These are phyloP conservation scores for Lindgomyces ingoldianus DNA, from an alignment of 495 filamentous ascomycete genomes.

Conservation along the genomic window DNA sequence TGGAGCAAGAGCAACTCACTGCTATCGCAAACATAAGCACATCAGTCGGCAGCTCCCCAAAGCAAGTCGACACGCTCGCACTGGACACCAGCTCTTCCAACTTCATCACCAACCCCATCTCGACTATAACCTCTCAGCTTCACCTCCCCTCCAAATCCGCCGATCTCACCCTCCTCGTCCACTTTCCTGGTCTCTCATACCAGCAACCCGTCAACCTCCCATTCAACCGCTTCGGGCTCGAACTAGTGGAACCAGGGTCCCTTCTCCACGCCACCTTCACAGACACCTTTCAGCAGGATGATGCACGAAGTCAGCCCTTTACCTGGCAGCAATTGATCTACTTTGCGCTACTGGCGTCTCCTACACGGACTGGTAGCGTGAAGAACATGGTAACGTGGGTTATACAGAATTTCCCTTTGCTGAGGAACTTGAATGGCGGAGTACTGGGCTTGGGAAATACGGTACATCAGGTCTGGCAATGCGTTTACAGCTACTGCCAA, in stretches of 20 bases:
- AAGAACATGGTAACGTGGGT: not conserved
- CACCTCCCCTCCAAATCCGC: not conserved
- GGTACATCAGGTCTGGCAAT: not conserved
- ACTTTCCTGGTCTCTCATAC: not conserved
- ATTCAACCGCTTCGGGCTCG: not conserved
- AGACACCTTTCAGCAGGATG: not conserved
- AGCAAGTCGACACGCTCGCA: not conserved
- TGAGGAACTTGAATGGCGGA: not conserved
- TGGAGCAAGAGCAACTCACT: not conserved
- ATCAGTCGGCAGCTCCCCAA: not conserved
- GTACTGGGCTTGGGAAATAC: not conserved
- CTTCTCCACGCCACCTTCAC: not conserved
- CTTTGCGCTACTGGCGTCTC: not conserved
- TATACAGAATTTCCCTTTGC: not conserved
- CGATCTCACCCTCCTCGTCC: not conserved
- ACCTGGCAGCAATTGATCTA: not conserved
- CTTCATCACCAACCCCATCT: not conserved
- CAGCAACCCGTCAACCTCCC: not conserved
- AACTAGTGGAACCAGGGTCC: not conserved
- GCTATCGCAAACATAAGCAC: not conserved
- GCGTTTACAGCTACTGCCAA: not conserved
- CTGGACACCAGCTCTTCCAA: no score
- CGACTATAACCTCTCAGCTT: not conserved
- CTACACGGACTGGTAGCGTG: not conserved
- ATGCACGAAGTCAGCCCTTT: not conserved